Evolutionary conservation across 352 stramenopile genomes (phyloP).

Genomic region (Pythium plurisporium): DNA sequence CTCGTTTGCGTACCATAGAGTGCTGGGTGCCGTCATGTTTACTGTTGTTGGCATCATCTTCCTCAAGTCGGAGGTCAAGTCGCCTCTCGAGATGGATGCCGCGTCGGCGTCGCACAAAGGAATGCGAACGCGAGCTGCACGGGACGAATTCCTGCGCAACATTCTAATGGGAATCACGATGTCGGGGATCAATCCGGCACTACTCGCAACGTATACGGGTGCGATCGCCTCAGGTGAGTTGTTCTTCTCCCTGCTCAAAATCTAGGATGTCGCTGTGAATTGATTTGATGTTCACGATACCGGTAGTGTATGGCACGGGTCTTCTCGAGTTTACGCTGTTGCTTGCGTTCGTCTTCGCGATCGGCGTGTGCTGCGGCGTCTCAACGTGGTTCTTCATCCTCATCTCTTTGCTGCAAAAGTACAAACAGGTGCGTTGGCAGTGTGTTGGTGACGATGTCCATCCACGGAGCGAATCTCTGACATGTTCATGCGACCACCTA

Average conservation of each 20-base stretch:
- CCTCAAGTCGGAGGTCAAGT: slow-evolving; percentile 75
- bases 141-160: slow-evolving; percentile 75
- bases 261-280: too few relatives aligned
- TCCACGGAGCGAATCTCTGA: neutral
- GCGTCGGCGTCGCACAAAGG: slow-evolving; percentile 48
- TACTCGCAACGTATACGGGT: slow-evolving; percentile 83
- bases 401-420: slow-evolving; percentile 83
- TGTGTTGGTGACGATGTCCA: too few relatives aligned
- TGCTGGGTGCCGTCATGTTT: slow-evolving; percentile 84
- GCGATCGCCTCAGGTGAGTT: slow-evolving; percentile 77
- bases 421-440: slow-evolving; percentile 66
- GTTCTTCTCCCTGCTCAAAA: neutral
- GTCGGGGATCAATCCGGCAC: slow-evolving; percentile 82
- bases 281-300: neutral
- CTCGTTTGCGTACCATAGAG: slow-evolving; percentile 23
- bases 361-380: slow-evolving; percentile 80
- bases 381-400: slow-evolving; percentile 89
- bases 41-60: slow-evolving; percentile 79
- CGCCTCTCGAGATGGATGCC: slow-evolving; percentile 55
- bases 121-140: slow-evolving; percentile 30
- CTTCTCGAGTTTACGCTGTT: slow-evolving; percentile 85
- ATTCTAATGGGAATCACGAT: slow-evolving; percentile 83
- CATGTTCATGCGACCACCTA: neutral
- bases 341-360: slow-evolving; percentile 76
- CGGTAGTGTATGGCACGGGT: slow-evolving; percentile 77